Conservation (phyloP, 805 yeast species). For the Kuraishia cidri region DNA sequence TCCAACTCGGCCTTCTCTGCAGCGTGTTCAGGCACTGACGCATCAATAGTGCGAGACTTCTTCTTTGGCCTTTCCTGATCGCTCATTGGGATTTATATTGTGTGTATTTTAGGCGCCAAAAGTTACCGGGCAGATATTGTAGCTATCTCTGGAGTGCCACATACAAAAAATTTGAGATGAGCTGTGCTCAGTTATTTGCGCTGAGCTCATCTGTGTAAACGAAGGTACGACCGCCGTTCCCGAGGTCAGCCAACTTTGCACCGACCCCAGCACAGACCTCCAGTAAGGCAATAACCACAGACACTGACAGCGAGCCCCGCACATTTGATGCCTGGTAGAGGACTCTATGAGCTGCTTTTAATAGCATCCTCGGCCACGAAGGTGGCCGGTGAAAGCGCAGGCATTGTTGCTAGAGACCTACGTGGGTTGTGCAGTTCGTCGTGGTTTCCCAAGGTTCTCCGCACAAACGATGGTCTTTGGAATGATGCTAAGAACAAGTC, state of each 20-base stretch:
- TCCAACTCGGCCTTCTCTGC: conserved; percentile 62
- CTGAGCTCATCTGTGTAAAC: too few relatives aligned
- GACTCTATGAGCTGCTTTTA: conserved; percentile 2
- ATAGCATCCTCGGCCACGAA: conserved; percentile 16
- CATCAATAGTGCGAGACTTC: conserved; percentile 36
- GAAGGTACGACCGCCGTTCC: too few relatives aligned
- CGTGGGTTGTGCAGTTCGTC: too few relatives aligned
- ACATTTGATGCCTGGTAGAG: conserved; percentile 2
- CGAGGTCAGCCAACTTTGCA: too few relatives aligned
- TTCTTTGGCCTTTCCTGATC: conserved; percentile 33
- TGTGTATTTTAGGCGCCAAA: background rate
- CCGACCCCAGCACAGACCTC: too few relatives aligned
- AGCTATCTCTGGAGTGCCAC: background rate
- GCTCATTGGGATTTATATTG: conserved; percentile 13
- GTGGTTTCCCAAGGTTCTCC: too few relatives aligned
- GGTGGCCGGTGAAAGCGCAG: conserved; percentile 13
- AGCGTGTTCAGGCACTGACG: conserved; percentile 52
- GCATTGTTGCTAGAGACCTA: conserved; percentile 6
- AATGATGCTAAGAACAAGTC: too few relatives aligned
- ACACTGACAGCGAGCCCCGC: too few relatives aligned
- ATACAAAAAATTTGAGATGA: background rate
- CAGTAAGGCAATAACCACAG: too few relatives aligned
- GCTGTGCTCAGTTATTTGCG: too few relatives aligned
- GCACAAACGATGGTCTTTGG: too few relatives aligned
- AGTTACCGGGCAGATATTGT: background rate